Percentiles rank a stretch among this genome's conserved stretches.
These are phyloP conservation scores for Chamaecrista fasciculata DNA, from an alignment of 306 rosid genomes.

Conservation along the genomic window DNA sequence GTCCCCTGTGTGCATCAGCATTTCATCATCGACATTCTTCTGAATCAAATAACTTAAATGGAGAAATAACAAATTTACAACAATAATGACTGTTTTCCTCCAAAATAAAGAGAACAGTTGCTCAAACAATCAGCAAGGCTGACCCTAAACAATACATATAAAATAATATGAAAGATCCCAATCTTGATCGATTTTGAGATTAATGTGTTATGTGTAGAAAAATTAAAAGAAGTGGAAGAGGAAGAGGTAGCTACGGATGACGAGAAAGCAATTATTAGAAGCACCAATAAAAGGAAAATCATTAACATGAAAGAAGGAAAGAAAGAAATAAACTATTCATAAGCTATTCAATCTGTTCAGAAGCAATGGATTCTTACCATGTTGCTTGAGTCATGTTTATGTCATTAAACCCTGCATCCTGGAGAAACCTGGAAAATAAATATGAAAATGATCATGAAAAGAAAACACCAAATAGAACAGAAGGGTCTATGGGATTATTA, in stretches of 20 bases:
- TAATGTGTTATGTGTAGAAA: too few species aligned
- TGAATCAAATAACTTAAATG: not conserved
- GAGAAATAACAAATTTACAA: not conserved
- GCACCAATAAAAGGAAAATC: not conserved
- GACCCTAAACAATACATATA: too few species aligned
- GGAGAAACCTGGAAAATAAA: conserved; percentile 69
- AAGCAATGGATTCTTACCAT: conserved; percentile 52
- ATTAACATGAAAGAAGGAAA: not conserved
- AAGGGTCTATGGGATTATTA: conserved; percentile 6
- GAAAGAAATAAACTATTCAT: not conserved
- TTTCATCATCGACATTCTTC: not conserved
- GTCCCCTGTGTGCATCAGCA: conserved; percentile 58
- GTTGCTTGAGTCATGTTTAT: conserved; percentile 75
- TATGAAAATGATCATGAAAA: conserved; percentile 19
- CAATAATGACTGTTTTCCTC: too few species aligned
- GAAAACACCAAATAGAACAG: conserved; percentile 16
- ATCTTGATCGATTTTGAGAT: too few species aligned
- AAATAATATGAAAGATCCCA: too few species aligned
- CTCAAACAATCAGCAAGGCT: not conserved
- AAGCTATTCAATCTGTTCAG: conserved; percentile 11
- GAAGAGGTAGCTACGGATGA: too few species aligned
- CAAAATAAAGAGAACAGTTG: not conserved
- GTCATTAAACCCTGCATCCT: conserved; percentile 79
- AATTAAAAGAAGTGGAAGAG: too few species aligned
- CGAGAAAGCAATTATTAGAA: too few species aligned